These are phyloP conservation scores for Malassezia restricta DNA, from an alignment of 1,284 basidiomycete species.

Conservation along the genomic window DNA sequence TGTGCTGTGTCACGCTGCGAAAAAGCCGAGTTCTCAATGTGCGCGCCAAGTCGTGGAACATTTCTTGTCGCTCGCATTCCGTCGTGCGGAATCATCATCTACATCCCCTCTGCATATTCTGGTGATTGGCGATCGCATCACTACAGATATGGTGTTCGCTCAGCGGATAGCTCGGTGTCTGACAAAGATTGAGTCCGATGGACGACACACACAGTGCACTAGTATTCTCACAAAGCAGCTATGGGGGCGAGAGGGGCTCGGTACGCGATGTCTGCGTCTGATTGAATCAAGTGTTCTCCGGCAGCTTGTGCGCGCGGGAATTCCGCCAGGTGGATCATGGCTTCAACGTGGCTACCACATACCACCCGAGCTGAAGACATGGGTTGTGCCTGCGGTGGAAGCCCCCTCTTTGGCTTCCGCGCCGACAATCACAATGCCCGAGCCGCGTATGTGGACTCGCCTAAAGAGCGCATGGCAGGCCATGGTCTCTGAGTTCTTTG, in stretches of 20 bases:
- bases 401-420: background rate
- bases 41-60: conserved; percentile 58
- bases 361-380: too few relatives aligned
- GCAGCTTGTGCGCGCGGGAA: conserved; percentile 16
- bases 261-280: conserved; percentile 38
- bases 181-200: background rate
- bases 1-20: conserved; percentile 62
- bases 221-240: conserved; percentile 44
- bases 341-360: background rate
- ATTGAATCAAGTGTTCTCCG: conserved; percentile 28
- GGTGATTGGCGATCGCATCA: conserved; percentile 67
- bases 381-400: too few relatives aligned
- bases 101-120: conserved; percentile 12
- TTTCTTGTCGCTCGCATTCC: conserved; percentile 44
- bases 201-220: conserved; percentile 17
- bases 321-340: conserved; percentile 22
- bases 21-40: conserved; percentile 62
- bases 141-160: conserved; percentile 79
- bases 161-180: conserved; percentile 51
- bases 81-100: conserved; percentile 25
- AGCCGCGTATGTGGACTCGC: too few relatives aligned
- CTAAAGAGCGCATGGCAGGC: background rate
- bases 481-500: conserved; percentile 4
- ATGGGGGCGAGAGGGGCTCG: conserved; percentile 37
- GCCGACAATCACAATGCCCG: conserved; percentile 6